Evolutionary conservation across 805 yeast genomes (phyloP), one percentile per base, ranked within the genome.

Genomic region (Kodamaea fukazawae): DNA sequence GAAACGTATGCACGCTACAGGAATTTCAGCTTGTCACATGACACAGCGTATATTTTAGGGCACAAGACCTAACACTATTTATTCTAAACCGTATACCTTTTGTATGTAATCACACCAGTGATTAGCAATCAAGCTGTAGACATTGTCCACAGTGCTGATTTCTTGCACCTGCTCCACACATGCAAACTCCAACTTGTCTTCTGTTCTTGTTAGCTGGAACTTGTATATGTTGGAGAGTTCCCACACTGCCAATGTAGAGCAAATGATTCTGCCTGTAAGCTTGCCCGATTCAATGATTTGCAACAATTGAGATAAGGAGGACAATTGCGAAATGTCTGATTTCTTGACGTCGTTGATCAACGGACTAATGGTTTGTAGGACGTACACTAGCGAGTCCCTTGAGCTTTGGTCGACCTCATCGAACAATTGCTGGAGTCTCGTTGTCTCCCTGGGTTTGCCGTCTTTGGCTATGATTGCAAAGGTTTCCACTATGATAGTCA

Each of bases 231-330:
- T 56, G n/a, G 40, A 29, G 4, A 68, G 38, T 36, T 66, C 67
- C 70, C 71, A 68, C 15, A 63, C 32, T 4, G 68, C 71, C 18
- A 67, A 34, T 7, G 58, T 48, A 33, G 67, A 57, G 45, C 69
- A 63, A 7, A 67, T 38, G 4, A 65, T 57, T 34, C 71, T 43
- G 2, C 55, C 51, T 5, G 69, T 50, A 3, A 65, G 46, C 4
- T 42, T 41, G 6, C 59, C 61, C 2, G 42, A 40, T 4, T 40
- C 27, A 0, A 58, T 45, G 14, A 48, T 30, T 1, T 37, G 40
- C 12, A 51, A 44, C n/a, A 63, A 32, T 6, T 39, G 41, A 4
- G 15, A 28, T 4, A 55, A 30, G 2, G 49, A 22, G 15, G 18
- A 25, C 36, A 22, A 49, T n/a, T 6, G 41, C 44, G 9, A 16